phyloP scores from a whole-genome alignment of 106 monocot genomes.

The Agapanthus africanus region DNA sequence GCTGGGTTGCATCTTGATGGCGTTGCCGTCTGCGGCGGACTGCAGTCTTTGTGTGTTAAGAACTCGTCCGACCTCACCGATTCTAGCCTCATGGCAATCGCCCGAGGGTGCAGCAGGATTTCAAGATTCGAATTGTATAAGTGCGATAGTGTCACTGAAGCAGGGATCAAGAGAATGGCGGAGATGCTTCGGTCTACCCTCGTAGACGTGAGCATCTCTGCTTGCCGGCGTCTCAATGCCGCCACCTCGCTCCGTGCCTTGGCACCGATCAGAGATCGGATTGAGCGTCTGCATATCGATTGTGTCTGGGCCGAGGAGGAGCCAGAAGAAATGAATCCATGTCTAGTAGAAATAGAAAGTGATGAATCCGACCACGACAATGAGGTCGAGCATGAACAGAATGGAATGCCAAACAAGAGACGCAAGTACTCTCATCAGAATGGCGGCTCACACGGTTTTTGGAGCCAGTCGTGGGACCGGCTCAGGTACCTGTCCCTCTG shows the following conservation, averaged over 20 bases:
- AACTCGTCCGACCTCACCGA: constrained; percentile 66
- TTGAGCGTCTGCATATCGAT: constrained; percentile 67
- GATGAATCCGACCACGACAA: no score
- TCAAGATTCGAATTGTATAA: constrained; percentile 50
- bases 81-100: constrained; percentile 46
- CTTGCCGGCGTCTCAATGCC: constrained; percentile 42
- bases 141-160: constrained; percentile 46
- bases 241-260: constrained; percentile 37
- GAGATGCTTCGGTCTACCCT: constrained; percentile 47
- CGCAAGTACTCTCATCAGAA: constrained; percentile 19
- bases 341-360: not conserved
- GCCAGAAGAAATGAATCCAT: not conserved
- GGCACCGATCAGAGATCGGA: constrained; percentile 56
- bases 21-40: constrained; percentile 59
- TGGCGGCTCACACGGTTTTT: constrained; percentile 11
- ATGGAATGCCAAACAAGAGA: constrained; percentile 25
- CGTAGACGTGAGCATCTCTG: constrained; percentile 57
- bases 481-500: constrained; percentile 62
- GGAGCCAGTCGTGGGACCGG: constrained; percentile 42
- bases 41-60: constrained; percentile 56
- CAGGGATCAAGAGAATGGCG: constrained; percentile 49
- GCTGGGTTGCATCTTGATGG: constrained; percentile 78
- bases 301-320: constrained; percentile 40
- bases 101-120: constrained; percentile 66
- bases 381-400: not conserved